A percentile compares a stretch with the other conserved stretches of the same genome.
phyloP scores from a whole-genome alignment of 805 yeast genomes.

The Yueomyces sinensis region DNA sequence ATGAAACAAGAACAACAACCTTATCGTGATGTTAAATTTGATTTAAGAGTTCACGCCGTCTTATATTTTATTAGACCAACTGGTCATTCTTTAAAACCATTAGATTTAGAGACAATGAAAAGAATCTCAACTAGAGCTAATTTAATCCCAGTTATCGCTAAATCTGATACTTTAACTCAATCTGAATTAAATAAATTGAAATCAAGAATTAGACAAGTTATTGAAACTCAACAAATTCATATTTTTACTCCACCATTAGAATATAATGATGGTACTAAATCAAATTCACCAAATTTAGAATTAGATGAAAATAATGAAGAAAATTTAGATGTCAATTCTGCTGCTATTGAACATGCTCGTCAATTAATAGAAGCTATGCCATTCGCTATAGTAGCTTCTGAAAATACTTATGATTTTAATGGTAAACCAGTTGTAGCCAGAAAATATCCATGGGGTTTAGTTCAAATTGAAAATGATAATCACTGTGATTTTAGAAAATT shows the following conservation, averaged over 20 bases:
- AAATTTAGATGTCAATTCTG: slow-evolving; percentile 33
- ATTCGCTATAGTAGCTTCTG: slow-evolving; percentile 71
- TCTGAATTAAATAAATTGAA: slow-evolving; percentile 58
- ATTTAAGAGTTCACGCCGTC: slow-evolving; percentile 83
- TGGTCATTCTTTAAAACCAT: slow-evolving; percentile 74
- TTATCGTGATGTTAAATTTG: slow-evolving; percentile 46
- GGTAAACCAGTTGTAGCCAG: slow-evolving; percentile 66
- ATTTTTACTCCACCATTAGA: slow-evolving; percentile 80
- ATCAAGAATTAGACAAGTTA: slow-evolving; percentile 64
- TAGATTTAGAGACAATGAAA: slow-evolving; percentile 84
- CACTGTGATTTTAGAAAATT: slow-evolving; percentile 79
- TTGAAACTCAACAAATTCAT: slow-evolving; percentile 72
- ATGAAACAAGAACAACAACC: slow-evolving; percentile 96
- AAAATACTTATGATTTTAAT: slow-evolving; percentile 50
- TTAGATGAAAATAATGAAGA: not conserved
- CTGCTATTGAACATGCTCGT: slow-evolving; percentile 68
- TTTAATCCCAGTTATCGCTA: slow-evolving; percentile 79
- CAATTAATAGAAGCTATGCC: slow-evolving; percentile 78
- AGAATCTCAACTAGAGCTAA: slow-evolving; percentile 68
- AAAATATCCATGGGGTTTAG: slow-evolving; percentile 84
- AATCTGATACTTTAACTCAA: slow-evolving; percentile 73
- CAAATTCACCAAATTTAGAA: not conserved
- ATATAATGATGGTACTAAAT: slow-evolving; percentile 5
- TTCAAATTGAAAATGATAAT: slow-evolving; percentile 73
- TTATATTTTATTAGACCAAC: slow-evolving; percentile 85